Base-by-base conservation (phyloP, 257 asterid genomes). In the Solanum lycopersicoides region DNA sequence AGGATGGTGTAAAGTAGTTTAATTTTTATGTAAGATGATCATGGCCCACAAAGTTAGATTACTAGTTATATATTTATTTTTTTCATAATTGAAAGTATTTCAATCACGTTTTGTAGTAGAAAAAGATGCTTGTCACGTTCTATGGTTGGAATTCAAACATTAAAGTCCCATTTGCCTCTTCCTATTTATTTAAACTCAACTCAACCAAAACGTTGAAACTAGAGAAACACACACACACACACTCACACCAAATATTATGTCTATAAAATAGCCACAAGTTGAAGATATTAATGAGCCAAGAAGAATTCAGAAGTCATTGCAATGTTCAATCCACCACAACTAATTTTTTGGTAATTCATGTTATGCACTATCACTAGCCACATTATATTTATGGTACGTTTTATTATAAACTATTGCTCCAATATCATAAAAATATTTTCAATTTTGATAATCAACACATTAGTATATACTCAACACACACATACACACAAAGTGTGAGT, bases 61-160 rank as follows among this genome's bases (percentile, higher is more conserved):
- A 82, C 30, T 28, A 41, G 66, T 30, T 71, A 32, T 34, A 56
- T 41, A 41, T 60, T 16, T 50, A 0, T 8, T 66, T 30, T 30
- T 42, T 80, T 18, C 41, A 80, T 45, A 79, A 47, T 30, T 50
- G 69, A 80, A 47, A 82, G 85, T 32, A 82, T 18, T 82, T 82
- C 85, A 50, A 82, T 50, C 85, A 82, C 85, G 50, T 69, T 87
- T 83, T 34, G 87, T 87, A 82, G 91, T 76, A 12, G 83, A 89
- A 87, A 20, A 50, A 63, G 50, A 59, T 85, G 85, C 80, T 53
- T 9, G 59, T 86, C 98, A 93, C 92, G 96, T 93, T 92, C 93
- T 63, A 75, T 91, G 95, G 95, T 80, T 93, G 80, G 83, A 85
- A 91, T 88, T 90, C 47, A 83, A 20, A 59, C 66, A 59, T 23